These are phyloP conservation scores for Raphanus hybrid DNA, from an alignment of 441 rosid species.

Conservation along the genomic window DNA sequence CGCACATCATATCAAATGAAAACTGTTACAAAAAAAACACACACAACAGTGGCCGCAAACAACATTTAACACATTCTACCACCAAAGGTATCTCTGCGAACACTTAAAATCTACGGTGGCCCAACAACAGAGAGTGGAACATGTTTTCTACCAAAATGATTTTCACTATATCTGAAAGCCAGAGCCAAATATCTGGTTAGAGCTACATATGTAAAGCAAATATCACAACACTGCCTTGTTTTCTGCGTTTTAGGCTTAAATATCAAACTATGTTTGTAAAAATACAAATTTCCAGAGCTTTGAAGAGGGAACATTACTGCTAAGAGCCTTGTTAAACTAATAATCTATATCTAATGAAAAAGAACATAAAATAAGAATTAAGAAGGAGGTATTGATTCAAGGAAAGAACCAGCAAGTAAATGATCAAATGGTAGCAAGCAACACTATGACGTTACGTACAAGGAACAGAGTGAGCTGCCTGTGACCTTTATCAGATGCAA, in stretches of 20 bases:
- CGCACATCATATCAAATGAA: conserved; percentile 23
- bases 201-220: conserved; percentile 10
- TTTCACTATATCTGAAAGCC: conserved; percentile 8
- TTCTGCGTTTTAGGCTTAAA: neutral
- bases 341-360: neutral
- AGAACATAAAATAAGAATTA: conserved; percentile 8
- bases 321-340: neutral
- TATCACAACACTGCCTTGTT: neutral
- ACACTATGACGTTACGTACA: conserved; percentile 66
- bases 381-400: neutral
- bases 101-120: neutral
- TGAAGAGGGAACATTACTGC: neutral
- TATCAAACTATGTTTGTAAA: neutral
- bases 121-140: conserved; percentile 20
- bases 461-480: conserved; percentile 80
- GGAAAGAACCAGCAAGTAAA: conserved; percentile 11
- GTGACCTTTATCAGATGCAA: conserved; percentile 97
- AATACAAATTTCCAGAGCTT: neutral
- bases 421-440: conserved; percentile 30
- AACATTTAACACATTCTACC: neutral
- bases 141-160: conserved; percentile 12
- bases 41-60: neutral
- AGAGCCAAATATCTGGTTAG: neutral
- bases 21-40: neutral
- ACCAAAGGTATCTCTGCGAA: neutral